phyloP scores from a whole-genome alignment of 1,284 basidiomycete species.

The Fomitiporia mediterranea region DNA sequence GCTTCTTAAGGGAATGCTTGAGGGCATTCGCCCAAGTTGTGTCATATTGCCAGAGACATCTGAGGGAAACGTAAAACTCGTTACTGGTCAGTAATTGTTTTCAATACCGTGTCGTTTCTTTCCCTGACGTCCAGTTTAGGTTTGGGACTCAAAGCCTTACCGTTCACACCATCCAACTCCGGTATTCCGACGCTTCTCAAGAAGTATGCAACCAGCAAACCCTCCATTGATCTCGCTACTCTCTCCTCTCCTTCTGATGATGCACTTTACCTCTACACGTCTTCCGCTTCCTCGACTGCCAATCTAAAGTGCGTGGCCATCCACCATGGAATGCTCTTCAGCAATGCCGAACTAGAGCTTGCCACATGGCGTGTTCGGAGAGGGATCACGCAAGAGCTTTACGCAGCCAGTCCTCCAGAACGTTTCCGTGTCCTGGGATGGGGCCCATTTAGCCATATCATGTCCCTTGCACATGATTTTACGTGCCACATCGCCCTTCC shows the following conservation, averaged over 20 bases:
- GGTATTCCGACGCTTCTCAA: slow-evolving; percentile 29
- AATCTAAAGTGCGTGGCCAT: slow-evolving; percentile 35
- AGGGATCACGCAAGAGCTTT: slow-evolving; percentile 21
- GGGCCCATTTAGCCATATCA: slow-evolving; percentile 34
- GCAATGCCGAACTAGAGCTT: slow-evolving; percentile 26
- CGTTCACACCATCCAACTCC: slow-evolving; percentile 20
- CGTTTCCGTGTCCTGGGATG: slow-evolving; percentile 32
- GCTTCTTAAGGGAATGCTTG: slow-evolving; percentile 32
- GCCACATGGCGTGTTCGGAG: slow-evolving; percentile 28
- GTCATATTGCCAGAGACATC: slow-evolving; percentile 29
- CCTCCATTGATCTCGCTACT: slow-evolving; percentile 22
- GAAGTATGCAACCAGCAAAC: slow-evolving; percentile 26
- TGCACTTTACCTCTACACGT: slow-evolving; percentile 32
- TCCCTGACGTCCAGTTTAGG: neutral
- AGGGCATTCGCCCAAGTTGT: slow-evolving; percentile 28
- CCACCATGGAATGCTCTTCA: slow-evolving; percentile 28
- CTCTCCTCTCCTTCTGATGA: slow-evolving; percentile 7
- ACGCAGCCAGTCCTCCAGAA: slow-evolving; percentile 17
- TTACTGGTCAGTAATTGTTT: slow-evolving; percentile 24
- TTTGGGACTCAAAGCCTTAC: neutral
- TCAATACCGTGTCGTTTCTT: neutral
- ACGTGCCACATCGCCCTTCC: slow-evolving; percentile 28
- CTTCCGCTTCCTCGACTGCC: slow-evolving; percentile 32
- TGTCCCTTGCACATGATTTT: slow-evolving; percentile 26
- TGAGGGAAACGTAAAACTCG: slow-evolving; percentile 23